Percentiles rank a stretch among this genome's conserved stretches.
phyloP scores from a whole-genome alignment of 495 filamentous ascomycete species.

The Choiromyces venosus region DNA sequence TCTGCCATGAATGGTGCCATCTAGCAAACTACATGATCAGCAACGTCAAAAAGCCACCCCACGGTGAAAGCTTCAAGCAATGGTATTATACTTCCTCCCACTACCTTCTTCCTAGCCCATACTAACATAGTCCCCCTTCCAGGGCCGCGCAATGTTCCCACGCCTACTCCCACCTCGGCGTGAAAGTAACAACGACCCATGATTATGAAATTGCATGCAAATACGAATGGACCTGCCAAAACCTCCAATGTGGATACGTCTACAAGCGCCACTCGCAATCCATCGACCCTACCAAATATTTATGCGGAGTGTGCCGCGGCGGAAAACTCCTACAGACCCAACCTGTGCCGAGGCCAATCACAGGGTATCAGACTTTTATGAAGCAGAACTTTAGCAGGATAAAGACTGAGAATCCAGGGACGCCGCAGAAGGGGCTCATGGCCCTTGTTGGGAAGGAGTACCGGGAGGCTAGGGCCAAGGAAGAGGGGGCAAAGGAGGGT shows the following conservation, averaged over 20 bases:
- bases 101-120: constrained; percentile 38
- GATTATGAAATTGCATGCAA: constrained; percentile 81
- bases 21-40: constrained; percentile 79
- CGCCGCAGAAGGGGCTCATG: constrained; percentile 62
- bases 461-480: constrained; percentile 42
- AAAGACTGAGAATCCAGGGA: constrained; percentile 50
- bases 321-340: constrained; percentile 67
- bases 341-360: constrained; percentile 57
- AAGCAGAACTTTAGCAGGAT: constrained; percentile 58
- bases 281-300: constrained; percentile 59
- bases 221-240: constrained; percentile 72
- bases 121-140: constrained; percentile 4
- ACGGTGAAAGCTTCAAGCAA: constrained; percentile 75
- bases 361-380: constrained; percentile 62
- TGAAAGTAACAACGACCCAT: constrained; percentile 81
- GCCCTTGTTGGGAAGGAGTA: constrained; percentile 52
- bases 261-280: constrained; percentile 80
- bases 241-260: constrained; percentile 54
- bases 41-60: constrained; percentile 61
- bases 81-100: constrained; percentile 50
- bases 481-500: not conserved
- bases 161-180: constrained; percentile 50
- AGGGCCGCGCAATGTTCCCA: constrained; percentile 51
- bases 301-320: constrained; percentile 63
- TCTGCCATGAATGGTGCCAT: constrained; percentile 96